phyloP scores from a whole-genome alignment of 257 asterid genomes.

The Ballota nigra region DNA sequence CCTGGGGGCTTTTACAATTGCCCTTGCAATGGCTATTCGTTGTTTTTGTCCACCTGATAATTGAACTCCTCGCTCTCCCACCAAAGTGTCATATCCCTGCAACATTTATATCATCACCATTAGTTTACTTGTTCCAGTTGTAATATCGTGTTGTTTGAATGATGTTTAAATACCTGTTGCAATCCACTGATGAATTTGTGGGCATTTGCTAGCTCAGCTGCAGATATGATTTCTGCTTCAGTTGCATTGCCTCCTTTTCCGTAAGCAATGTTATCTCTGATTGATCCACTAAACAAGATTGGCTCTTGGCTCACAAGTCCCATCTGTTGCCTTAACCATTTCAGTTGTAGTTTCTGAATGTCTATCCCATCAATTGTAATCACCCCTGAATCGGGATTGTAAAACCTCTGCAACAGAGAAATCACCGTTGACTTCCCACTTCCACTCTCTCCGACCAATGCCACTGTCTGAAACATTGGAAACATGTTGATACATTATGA shows the following conservation, averaged over 20 bases:
- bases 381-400: slow-evolving; percentile 54
- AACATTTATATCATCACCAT: neutral
- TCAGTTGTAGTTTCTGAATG: slow-evolving; percentile 48
- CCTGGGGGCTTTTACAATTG: slow-evolving; percentile 58
- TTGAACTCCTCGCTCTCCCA: slow-evolving; percentile 73
- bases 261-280: slow-evolving; percentile 65
- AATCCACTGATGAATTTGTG: slow-evolving; percentile 67
- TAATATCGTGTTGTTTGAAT: neutral
- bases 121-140: neutral
- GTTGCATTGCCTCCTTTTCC: slow-evolving; percentile 58
- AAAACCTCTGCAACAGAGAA: slow-evolving; percentile 53
- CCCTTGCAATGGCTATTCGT: slow-evolving; percentile 70
- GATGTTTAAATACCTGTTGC: slow-evolving; percentile 42
- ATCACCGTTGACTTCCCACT: slow-evolving; percentile 80
- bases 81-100: slow-evolving; percentile 68
- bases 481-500: neutral
- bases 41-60: slow-evolving; percentile 77
- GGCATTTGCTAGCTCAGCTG: slow-evolving; percentile 69
- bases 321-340: slow-evolving; percentile 74
- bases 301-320: slow-evolving; percentile 86
- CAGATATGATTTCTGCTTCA: slow-evolving; percentile 60
- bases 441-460: slow-evolving; percentile 81
- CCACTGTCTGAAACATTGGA: slow-evolving; percentile 48
- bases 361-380: slow-evolving; percentile 58
- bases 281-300: slow-evolving; percentile 52